These are phyloP conservation scores for Leishmania mexicana DNA, from an alignment of 208 protist genomes.

Conservation along the genomic window DNA sequence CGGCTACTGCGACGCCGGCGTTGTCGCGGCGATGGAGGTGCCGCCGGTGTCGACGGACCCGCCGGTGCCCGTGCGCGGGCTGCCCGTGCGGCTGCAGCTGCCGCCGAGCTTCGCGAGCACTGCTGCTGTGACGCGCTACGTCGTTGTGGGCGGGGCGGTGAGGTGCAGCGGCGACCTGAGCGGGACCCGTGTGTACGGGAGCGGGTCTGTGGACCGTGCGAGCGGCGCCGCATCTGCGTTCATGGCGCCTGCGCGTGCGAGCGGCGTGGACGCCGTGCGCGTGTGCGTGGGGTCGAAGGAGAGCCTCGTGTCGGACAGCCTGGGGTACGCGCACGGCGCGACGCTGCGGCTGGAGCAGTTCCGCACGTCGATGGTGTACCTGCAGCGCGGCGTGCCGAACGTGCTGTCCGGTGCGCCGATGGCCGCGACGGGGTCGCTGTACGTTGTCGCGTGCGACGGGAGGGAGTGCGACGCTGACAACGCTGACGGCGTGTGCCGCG, in stretches of 20 bases:
- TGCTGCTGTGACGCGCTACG: conserved; percentile 5
- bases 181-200: conserved; percentile 18
- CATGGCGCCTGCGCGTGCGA: conserved; percentile 18
- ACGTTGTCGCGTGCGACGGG: conserved; percentile 22
- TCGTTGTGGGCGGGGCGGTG: not conserved
- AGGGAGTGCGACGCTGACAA: conserved; percentile 22
- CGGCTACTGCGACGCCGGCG: conserved; percentile 8
- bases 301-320: conserved; percentile 21
- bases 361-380: conserved; percentile 39
- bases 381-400: conserved; percentile 35
- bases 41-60: conserved; percentile 9
- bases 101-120: conserved; percentile 6
- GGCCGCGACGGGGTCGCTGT: conserved; percentile 5
- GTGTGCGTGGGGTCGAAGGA: conserved; percentile 25
- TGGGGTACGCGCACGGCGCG: conserved; percentile 36
- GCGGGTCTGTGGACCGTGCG: conserved; percentile 31
- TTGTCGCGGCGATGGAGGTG: not conserved
- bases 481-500: conserved; percentile 14
- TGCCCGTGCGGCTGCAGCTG: conserved; percentile 16
- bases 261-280: conserved; percentile 5
- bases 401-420: conserved; percentile 35
- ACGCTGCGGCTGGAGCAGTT: conserved; percentile 33
- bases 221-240: conserved; percentile 25
- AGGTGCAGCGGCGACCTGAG: conserved; percentile 11
- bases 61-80: not conserved